Conservation (phyloP, 805 yeast genomes). For the Candida nitratophila region DNA sequence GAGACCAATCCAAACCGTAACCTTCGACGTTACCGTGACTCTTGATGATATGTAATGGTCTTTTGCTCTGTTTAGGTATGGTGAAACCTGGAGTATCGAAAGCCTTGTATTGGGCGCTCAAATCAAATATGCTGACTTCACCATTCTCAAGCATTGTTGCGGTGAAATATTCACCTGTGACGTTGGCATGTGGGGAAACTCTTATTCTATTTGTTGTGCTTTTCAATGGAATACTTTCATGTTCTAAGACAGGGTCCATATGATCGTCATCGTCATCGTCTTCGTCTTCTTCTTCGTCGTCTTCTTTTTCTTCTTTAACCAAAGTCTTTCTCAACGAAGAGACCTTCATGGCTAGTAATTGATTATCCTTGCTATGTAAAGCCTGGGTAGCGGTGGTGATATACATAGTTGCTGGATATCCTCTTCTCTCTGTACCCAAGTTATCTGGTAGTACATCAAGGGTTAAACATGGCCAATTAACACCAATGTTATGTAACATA, state of each 20-base stretch:
- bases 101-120: constrained; percentile 71
- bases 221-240: constrained; percentile 68
- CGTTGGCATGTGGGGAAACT: constrained; percentile 67
- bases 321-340: constrained; percentile 79
- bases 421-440: constrained; percentile 82
- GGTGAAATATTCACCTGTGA: constrained; percentile 74
- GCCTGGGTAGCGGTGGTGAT: constrained; percentile 95
- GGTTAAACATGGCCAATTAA: constrained; percentile 97
- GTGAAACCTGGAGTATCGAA: constrained; percentile 83
- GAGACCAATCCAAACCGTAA: constrained; percentile 96
- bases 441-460: constrained; percentile 83
- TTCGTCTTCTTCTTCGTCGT: constrained; percentile 63
- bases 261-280: constrained; percentile 65
- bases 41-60: constrained; percentile 76
- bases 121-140: constrained; percentile 78
- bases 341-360: constrained; percentile 75
- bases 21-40: constrained; percentile 96
- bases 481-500: constrained; percentile 88
- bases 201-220: constrained; percentile 87
- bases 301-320: constrained; percentile 76
- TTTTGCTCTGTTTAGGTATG: constrained; percentile 69
- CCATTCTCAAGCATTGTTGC: constrained; percentile 90
- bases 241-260: constrained; percentile 81
- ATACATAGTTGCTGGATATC: constrained; percentile 81
- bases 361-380: constrained; percentile 77